These are phyloP conservation scores for Wickerhamiella shivajii DNA, from an alignment of 805 yeast species.

Conservation along the genomic window DNA sequence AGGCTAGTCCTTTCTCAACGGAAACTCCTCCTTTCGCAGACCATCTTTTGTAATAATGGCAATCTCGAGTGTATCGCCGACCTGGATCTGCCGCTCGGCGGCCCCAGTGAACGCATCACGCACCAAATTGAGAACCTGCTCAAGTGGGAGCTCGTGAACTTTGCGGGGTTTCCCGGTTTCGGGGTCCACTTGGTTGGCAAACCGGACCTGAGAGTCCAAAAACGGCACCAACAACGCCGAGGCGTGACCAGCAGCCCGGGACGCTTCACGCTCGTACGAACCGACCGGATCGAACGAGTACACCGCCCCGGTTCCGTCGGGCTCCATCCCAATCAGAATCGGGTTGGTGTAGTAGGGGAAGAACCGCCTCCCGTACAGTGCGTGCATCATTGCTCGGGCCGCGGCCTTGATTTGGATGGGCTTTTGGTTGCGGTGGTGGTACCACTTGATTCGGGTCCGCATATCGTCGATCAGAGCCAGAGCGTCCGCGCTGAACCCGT, in stretches of 20 bases:
- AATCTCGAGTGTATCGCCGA: constrained; percentile 92
- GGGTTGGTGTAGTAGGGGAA: constrained; percentile 97
- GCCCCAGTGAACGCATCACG: constrained; percentile 93
- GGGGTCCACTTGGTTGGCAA: constrained; percentile 85
- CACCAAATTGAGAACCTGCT: constrained; percentile 76
- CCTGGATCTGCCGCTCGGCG: constrained; percentile 96
- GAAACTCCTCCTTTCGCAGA: constrained; percentile 64
- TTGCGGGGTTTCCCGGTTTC: constrained; percentile 47
- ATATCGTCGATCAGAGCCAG: constrained; percentile 68
- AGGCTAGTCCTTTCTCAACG: constrained; percentile 33
- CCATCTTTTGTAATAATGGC: constrained; percentile 89
- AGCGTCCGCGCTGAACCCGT: constrained; percentile 95
- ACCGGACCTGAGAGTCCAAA: constrained; percentile 91
- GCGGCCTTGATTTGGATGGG: constrained; percentile 53
- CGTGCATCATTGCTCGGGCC: constrained; percentile 81
- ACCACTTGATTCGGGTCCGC: constrained; percentile 47
- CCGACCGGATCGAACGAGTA: constrained; percentile 98
- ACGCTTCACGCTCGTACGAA: constrained; percentile 91
- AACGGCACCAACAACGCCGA: constrained; percentile 94
- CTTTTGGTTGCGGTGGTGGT: constrained; percentile 78
- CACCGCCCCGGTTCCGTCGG: constrained; percentile 83
- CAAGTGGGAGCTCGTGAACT: constrained; percentile 51
- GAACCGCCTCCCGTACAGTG: constrained; percentile 81
- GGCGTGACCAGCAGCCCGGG: constrained; percentile 97
- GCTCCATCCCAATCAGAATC: constrained; percentile 84